Percentiles rank a stretch among this genome's conserved stretches.
Evolutionary conservation across 768 basidiomycete species (phyloP).

Genomic region (Solioccasus polychromus): DNA sequence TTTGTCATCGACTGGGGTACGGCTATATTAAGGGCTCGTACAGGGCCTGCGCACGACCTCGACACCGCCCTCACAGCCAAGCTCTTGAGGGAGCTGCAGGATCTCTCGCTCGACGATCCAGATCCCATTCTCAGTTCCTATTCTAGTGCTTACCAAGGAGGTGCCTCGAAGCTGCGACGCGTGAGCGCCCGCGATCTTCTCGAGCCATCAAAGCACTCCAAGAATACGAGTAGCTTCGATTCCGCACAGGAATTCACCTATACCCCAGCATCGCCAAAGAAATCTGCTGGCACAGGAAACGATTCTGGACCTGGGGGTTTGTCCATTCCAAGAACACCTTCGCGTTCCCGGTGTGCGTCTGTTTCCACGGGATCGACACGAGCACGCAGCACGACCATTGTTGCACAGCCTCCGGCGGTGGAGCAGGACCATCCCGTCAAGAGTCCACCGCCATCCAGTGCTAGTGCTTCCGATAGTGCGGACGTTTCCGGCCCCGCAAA

Average conservation of each 20-base stretch:
- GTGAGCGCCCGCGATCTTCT: conserved; percentile 24
- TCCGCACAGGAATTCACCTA: conserved; percentile 2
- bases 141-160: background rate
- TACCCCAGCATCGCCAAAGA: conserved; percentile 7
- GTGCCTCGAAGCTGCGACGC: conserved; percentile 12
- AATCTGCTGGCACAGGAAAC: conserved; percentile 3
- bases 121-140: conserved; percentile 6
- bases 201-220: conserved; percentile 14
- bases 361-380: conserved; percentile 15
- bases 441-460: background rate
- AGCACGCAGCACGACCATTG: conserved; percentile 14
- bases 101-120: conserved; percentile 11
- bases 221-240: conserved; percentile 6
- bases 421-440: conserved; percentile 5
- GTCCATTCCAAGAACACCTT: conserved; percentile 17
- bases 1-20: conserved; percentile 49
- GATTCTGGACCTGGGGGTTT: conserved; percentile 5
- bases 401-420: conserved; percentile 1
- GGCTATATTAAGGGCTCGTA: conserved; percentile 35
- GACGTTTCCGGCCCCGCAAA: background rate
- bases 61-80: conserved; percentile 21
- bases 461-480: background rate
- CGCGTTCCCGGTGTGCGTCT: conserved; percentile 19
- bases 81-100: conserved; percentile 23
- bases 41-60: conserved; percentile 24